phyloP scores from a whole-genome alignment of 2,329 filamentous ascomycete species.

The Diaporthe citriasiana region DNA sequence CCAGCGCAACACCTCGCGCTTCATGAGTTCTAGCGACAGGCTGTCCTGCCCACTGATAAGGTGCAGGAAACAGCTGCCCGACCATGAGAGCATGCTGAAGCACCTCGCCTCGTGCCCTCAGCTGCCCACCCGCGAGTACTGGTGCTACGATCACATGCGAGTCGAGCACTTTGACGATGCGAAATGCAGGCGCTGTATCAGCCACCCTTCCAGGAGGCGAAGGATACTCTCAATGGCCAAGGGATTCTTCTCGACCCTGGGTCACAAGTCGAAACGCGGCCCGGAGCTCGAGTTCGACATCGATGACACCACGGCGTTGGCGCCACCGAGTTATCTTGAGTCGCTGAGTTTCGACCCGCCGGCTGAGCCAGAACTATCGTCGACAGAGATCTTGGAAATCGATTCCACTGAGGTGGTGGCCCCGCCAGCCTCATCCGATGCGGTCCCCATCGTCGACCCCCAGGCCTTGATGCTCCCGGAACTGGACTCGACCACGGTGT shows the following conservation, averaged over 20 bases:
- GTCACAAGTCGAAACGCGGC: slow-evolving; percentile 60
- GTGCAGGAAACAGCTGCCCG: slow-evolving; percentile 63
- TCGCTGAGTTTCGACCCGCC: slow-evolving; percentile 53
- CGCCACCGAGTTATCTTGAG: slow-evolving; percentile 62
- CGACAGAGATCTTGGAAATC: slow-evolving; percentile 66
- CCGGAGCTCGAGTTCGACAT: slow-evolving; percentile 49
- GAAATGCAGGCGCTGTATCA: slow-evolving; percentile 64
- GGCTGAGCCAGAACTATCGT: slow-evolving; percentile 60
- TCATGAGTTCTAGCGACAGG: slow-evolving; percentile 63
- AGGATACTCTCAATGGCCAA: slow-evolving; percentile 68
- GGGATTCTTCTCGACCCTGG: slow-evolving; percentile 67
- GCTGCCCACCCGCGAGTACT: slow-evolving; percentile 66
- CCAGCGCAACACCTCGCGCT: slow-evolving; percentile 64
- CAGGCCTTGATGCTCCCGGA: slow-evolving; percentile 50
- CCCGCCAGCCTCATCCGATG: slow-evolving; percentile 44
- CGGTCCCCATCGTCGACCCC: slow-evolving; percentile 49
- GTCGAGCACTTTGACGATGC: slow-evolving; percentile 67
- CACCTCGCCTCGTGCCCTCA: slow-evolving; percentile 65
- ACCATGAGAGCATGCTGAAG: slow-evolving; percentile 68
- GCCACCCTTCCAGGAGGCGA: slow-evolving; percentile 65
- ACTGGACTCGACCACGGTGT: slow-evolving; percentile 49
- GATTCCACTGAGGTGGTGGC: slow-evolving; percentile 61
- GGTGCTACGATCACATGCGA: slow-evolving; percentile 68
- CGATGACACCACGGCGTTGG: slow-evolving; percentile 48
- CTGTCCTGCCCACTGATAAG: slow-evolving; percentile 66